These are phyloP conservation scores for Rachicladosporium sp. DNA, from an alignment of 2,329 filamentous ascomycete species.

Conservation along the genomic window DNA sequence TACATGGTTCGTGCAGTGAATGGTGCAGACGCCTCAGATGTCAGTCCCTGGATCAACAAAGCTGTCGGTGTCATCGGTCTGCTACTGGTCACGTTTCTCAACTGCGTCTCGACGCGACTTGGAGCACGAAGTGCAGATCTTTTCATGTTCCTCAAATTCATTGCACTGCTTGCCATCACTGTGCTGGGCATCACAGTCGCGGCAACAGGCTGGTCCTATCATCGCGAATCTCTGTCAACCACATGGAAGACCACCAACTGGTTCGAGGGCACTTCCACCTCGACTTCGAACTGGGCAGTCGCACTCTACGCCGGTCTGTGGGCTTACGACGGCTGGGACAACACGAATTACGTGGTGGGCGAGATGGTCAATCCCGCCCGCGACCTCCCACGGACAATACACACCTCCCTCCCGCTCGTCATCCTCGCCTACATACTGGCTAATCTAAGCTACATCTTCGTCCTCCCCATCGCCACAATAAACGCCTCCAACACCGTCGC, in stretches of 20 bases:
- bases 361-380: constrained; percentile 87
- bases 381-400: constrained; percentile 87
- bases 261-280: constrained; percentile 75
- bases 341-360: constrained; percentile 95
- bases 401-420: constrained; percentile 90
- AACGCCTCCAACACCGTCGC: constrained; percentile 90
- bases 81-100: constrained; percentile 65
- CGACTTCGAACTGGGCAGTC: constrained; percentile 79
- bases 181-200: constrained; percentile 84
- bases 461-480: constrained; percentile 68
- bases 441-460: constrained; percentile 88
- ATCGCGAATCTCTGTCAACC: constrained; percentile 47
- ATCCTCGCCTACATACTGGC: constrained; percentile 83
- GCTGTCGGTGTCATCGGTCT: constrained; percentile 68
- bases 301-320: constrained; percentile 91
- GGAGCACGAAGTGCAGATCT: constrained; percentile 79
- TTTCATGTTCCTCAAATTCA: constrained; percentile 95
- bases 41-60: constrained; percentile 85
- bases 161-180: constrained; percentile 79
- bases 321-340: constrained; percentile 99
- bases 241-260: constrained; percentile 76
- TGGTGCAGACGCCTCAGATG: constrained; percentile 69
- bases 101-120: constrained; percentile 80
- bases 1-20: constrained; percentile 84
- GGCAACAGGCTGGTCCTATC: constrained; percentile 66